Evolutionary conservation across 2,329 filamentous ascomycete species (phyloP).

Genomic region (Aspergillus amoenus): DNA sequence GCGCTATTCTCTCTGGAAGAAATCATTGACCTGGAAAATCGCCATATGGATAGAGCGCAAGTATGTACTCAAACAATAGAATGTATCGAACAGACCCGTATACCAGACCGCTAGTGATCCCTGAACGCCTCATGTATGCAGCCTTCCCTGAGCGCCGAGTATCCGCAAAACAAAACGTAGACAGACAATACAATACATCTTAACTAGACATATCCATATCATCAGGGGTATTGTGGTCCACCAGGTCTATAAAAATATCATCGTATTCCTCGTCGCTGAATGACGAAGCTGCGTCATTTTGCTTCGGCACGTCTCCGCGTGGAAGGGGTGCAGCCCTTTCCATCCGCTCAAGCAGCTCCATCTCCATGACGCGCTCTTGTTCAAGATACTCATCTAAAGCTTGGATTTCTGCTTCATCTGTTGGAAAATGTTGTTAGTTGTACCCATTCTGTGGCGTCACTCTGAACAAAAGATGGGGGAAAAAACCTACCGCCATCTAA

Average conservation of each 20-base stretch:
- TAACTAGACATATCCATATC: conserved; percentile 41
- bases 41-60: neutral
- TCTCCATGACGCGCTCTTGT: conserved; percentile 35
- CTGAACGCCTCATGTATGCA: neutral
- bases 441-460: neutral
- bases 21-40: neutral
- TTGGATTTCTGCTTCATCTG: conserved; percentile 28
- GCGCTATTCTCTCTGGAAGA: neutral
- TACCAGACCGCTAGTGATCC: neutral
- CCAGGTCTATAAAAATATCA: conserved; percentile 63
- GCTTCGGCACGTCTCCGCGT: neutral
- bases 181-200: neutral
- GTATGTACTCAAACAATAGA: neutral
- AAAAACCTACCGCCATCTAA: conserved; percentile 24
- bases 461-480: neutral
- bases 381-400: conserved; percentile 37
- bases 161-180: neutral
- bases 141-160: neutral
- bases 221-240: conserved; percentile 44
- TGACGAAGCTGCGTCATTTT: conserved; percentile 17
- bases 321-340: neutral
- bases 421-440: conserved; percentile 7
- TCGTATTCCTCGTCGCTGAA: conserved; percentile 61
- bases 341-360: conserved; percentile 25
- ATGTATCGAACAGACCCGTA: neutral